Evolutionary conservation across 371 early-diverging fungal genomes (phyloP), one percentile per base, ranked within the genome.

Genomic region (Circinella minor): DNA sequence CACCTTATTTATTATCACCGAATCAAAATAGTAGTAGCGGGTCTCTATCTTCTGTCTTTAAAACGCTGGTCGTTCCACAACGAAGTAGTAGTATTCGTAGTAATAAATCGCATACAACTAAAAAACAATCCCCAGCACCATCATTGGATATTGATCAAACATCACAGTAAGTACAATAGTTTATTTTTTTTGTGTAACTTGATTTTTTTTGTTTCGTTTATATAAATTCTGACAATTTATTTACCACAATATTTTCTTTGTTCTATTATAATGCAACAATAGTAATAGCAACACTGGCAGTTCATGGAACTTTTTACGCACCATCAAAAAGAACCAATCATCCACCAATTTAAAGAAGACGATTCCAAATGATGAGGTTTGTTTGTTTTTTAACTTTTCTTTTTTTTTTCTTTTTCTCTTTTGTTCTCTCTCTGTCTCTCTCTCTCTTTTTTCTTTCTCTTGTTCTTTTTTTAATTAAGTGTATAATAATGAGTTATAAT

Each of bases 271-370:
- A 43, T 13, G 51, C 51, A 8, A 2, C 15, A 1, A n/a, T 5
- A 51, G 15, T 51, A 51, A n/a, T n/a, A 34, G 27, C 0, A 34
- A 34, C 27, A 27, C 10, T 9, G 36, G 57, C 34, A 57, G 57
- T n/a, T 66, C 67, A 63, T 70, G 70, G 68, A 63, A 59, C 47
- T 60, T 65, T 7, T 60, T 63, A 38, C 72, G 68, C 1, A 38
- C 54, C 5, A 18, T 66, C 34, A 18, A 57, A 36, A 62, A 67
- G 11, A 69, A 70, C 37, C 67, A 69, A 47, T 70, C 74, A 18
- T 63, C 72, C 1, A 46, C 47, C 9, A 64, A 55, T 36, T 63
- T 70, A 38, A 47, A 66, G 36, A 55, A 68, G 11, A 27, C 68
- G 14, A n/a, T n/a, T 14, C 18, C 48, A 61, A 15, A 67, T 18